A percentile compares a stretch with the other conserved stretches of the same genome.
Conservation (phyloP, 2,329 filamentous ascomycete species). For the Colletotrichum shisoi region DNA sequence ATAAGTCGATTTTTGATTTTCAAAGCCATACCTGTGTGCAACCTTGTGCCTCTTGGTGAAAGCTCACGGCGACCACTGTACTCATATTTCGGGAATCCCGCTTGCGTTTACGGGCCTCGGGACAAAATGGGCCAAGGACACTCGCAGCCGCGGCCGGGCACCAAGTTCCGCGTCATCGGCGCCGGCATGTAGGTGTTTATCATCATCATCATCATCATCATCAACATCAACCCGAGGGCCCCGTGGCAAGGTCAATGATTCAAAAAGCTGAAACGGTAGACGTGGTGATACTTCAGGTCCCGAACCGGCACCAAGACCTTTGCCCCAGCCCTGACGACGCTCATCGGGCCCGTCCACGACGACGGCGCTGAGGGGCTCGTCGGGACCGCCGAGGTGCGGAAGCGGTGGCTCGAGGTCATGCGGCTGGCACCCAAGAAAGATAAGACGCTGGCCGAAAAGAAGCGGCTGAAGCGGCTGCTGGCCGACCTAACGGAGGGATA, state of each 20-base stretch:
- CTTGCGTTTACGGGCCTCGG: not conserved
- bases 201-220: not conserved
- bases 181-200: conserved; percentile 40
- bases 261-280: not conserved
- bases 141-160: conserved; percentile 41
- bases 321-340: conserved; percentile 41
- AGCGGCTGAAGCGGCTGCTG: conserved; percentile 3
- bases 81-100: not conserved
- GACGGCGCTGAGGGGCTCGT: conserved; percentile 40
- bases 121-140: conserved; percentile 42
- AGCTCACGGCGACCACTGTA: not conserved
- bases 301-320: conserved; percentile 44
- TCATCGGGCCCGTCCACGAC: conserved; percentile 43
- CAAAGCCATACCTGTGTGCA: not conserved
- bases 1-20: conserved; percentile 4
- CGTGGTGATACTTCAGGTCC: conserved; percentile 12
- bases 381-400: conserved; percentile 38
- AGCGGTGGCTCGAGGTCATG: conserved; percentile 36
- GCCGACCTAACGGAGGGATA: conserved; percentile 12
- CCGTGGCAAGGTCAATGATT: not conserved
- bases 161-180: conserved; percentile 43
- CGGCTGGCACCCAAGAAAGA: not conserved
- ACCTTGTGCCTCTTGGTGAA: not conserved
- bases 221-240: not conserved
- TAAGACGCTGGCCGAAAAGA: not conserved